Percentiles rank a stretch among this genome's conserved stretches.
These are phyloP conservation scores for Cordyceps fumosorosea DNA, from an alignment of 2,329 filamentous ascomycete genomes.

Conservation along the genomic window DNA sequence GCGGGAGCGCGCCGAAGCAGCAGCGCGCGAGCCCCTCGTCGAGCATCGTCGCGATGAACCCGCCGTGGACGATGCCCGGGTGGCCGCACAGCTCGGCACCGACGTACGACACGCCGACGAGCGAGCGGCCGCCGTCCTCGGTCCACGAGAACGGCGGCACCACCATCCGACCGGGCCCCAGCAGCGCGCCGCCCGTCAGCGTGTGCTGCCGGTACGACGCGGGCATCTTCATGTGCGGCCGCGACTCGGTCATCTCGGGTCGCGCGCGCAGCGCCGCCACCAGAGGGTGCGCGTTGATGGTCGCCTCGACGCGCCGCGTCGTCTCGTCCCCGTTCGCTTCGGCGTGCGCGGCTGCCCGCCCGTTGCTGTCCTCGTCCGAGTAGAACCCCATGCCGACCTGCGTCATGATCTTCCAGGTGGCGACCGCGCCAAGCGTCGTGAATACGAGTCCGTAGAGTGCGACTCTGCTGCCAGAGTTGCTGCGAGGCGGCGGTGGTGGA, in stretches of 20 bases:
- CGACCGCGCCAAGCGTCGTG: conserved; percentile 25
- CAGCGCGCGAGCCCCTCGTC: conserved; percentile 86
- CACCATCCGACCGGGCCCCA: conserved; percentile 67
- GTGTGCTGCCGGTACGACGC: conserved; percentile 61
- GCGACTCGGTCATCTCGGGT: conserved; percentile 63
- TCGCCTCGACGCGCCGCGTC: conserved; percentile 57
- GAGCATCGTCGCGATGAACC: conserved; percentile 82
- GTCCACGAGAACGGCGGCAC: conserved; percentile 77
- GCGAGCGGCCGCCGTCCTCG: conserved; percentile 60
- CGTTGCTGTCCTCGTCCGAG: conserved; percentile 65
- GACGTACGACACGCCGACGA: conserved; percentile 69
- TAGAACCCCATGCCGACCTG: conserved; percentile 32
- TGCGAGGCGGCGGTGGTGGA: conserved; percentile 1
- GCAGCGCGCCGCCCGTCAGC: conserved; percentile 73
- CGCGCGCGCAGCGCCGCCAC: conserved; percentile 60
- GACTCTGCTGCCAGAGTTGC: conserved; percentile 19
- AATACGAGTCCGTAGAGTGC: conserved; percentile 26
- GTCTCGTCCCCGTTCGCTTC: conserved; percentile 44
- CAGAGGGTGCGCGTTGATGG: conserved; percentile 72
- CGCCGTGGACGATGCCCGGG: conserved; percentile 84
- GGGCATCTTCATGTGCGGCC: conserved; percentile 85
- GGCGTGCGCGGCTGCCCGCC: conserved; percentile 43
- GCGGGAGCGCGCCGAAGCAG: conserved; percentile 81
- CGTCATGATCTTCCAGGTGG: conserved; percentile 30
- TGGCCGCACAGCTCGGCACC: conserved; percentile 81